These are phyloP conservation scores for Aureobasidium musti DNA, from an alignment of 2,329 filamentous ascomycete genomes.

Conservation along the genomic window DNA sequence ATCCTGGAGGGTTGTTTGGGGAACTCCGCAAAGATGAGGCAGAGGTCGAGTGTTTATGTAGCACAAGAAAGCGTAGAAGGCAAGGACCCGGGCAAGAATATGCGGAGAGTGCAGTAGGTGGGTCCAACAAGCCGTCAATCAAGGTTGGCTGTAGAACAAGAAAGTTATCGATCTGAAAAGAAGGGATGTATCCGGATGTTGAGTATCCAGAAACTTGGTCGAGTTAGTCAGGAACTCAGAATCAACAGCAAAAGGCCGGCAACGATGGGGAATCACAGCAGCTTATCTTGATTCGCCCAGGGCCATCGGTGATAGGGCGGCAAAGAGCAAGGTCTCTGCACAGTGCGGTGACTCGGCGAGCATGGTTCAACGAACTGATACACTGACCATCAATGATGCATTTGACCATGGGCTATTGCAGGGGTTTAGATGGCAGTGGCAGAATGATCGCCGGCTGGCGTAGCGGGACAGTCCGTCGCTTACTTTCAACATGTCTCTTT, in stretches of 20 bases:
- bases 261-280: constrained; percentile 6
- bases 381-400: constrained; percentile 28
- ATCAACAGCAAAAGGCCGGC: constrained; percentile 17
- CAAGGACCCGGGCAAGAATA: constrained; percentile 19
- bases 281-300: constrained; percentile 18
- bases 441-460: constrained; percentile 23
- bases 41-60: constrained; percentile 20
- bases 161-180: not conserved
- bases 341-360: constrained; percentile 21
- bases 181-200: not conserved
- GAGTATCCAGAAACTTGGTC: not conserved
- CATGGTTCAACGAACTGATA: constrained; percentile 26
- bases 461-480: constrained; percentile 24
- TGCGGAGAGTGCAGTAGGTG: constrained; percentile 24
- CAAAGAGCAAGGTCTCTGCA: constrained; percentile 17
- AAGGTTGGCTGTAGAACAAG: constrained; percentile 5
- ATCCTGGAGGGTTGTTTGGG: not conserved
- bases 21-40: not conserved
- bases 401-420: constrained; percentile 9
- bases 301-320: constrained; percentile 19
- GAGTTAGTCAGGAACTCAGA: constrained; percentile 12
- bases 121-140: constrained; percentile 12
- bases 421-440: constrained; percentile 19
- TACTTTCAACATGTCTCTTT: constrained; percentile 21
- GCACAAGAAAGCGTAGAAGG: constrained; percentile 17